Conservation (phyloP, 2,329 filamentous ascomycete genomes). For the Aureobasidium pullulans region DNA sequence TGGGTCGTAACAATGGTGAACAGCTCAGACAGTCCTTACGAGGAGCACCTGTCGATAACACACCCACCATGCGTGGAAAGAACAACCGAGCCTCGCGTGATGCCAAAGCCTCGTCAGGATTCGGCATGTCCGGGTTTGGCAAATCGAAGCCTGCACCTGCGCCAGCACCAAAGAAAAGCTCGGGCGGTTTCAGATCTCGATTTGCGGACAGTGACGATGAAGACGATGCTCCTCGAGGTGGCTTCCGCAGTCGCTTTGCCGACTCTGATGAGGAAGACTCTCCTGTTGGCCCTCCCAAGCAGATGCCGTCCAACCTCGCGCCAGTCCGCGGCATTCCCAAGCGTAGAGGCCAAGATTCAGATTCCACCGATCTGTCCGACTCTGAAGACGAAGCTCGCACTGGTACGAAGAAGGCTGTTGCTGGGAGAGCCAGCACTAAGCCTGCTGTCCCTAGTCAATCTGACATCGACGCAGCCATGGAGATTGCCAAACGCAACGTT, state of each 20-base stretch:
- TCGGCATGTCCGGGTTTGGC: slow-evolving; percentile 18
- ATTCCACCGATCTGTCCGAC: slow-evolving; percentile 46
- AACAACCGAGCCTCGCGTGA: slow-evolving; percentile 15
- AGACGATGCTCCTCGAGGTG: slow-evolving; percentile 27
- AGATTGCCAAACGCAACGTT: slow-evolving; percentile 25
- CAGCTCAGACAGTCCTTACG: slow-evolving; percentile 23
- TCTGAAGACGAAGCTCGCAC: slow-evolving; percentile 32
- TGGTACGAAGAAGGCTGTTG: slow-evolving; percentile 17
- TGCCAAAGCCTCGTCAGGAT: slow-evolving; percentile 13
- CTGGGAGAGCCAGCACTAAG: slow-evolving; percentile 38
- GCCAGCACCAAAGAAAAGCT: slow-evolving; percentile 5
- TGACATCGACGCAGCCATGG: slow-evolving; percentile 33
- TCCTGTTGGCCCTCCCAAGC: slow-evolving; percentile 32
- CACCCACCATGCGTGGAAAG: slow-evolving; percentile 19
- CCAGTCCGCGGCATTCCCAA: slow-evolving; percentile 56
- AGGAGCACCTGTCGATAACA: slow-evolving; percentile 20
- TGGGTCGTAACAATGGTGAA: slow-evolving; percentile 28
- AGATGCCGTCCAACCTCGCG: slow-evolving; percentile 31
- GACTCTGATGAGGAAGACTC: slow-evolving; percentile 49
- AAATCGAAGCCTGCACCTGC: slow-evolving; percentile 4
- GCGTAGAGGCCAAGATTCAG: slow-evolving; percentile 48
- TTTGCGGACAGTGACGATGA: slow-evolving; percentile 61
- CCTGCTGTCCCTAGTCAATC: slow-evolving; percentile 26
- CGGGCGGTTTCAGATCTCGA: slow-evolving; percentile 41
- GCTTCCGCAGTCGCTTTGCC: slow-evolving; percentile 41